These are phyloP conservation scores for Fusarium pseudocircinatum DNA, from an alignment of 2,329 filamentous ascomycete species.

Conservation along the genomic window DNA sequence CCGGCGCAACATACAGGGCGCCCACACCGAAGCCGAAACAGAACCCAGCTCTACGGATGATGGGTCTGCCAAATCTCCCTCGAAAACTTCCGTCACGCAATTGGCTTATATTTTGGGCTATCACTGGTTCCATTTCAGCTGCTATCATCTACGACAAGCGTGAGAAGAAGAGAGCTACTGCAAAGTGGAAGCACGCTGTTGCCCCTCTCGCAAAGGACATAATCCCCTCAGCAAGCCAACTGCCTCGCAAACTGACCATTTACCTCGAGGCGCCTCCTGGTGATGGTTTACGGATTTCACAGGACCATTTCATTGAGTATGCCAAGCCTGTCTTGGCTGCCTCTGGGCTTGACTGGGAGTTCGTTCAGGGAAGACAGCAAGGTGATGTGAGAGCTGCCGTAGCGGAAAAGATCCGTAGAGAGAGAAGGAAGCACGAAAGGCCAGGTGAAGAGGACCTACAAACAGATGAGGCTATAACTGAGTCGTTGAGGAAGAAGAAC, in stretches of 20 bases:
- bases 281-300: constrained; percentile 83
- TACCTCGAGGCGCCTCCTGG: constrained; percentile 87
- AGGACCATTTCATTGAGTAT: constrained; percentile 96
- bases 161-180: constrained; percentile 84
- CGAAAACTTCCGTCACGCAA: constrained; percentile 91
- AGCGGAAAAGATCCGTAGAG: constrained; percentile 84
- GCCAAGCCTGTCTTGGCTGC: constrained; percentile 92
- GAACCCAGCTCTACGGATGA: constrained; percentile 80
- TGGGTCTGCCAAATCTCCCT: constrained; percentile 86
- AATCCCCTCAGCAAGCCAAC: constrained; percentile 71
- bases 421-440: constrained; percentile 67
- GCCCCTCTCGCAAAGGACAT: constrained; percentile 84
- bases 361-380: constrained; percentile 89
- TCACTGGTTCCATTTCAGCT: constrained; percentile 80
- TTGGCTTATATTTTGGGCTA: constrained; percentile 93
- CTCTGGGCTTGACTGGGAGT: constrained; percentile 94
- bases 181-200: constrained; percentile 87
- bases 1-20: constrained; percentile 43
- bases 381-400: constrained; percentile 91
- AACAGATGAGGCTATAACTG: constrained; percentile 64
- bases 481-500: constrained; percentile 70
- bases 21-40: constrained; percentile 57
- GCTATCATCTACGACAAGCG: constrained; percentile 92
- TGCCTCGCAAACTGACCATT: constrained; percentile 86
- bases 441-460: constrained; percentile 60